Conservation (phyloP, 164 flowering plant species). For the Stephania yunnanensis region DNA sequence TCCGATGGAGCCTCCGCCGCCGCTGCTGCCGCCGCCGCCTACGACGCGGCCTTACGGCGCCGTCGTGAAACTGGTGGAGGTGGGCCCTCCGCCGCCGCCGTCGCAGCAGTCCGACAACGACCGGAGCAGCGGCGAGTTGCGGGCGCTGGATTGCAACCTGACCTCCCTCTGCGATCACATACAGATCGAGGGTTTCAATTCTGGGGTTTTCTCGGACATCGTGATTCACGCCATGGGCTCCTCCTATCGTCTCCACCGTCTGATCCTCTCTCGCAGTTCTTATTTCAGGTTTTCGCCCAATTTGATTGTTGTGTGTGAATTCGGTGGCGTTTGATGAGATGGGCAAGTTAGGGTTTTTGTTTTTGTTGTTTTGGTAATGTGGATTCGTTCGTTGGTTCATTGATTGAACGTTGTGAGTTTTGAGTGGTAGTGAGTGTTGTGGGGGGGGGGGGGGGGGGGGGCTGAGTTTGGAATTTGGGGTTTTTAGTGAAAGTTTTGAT, state of each 20-base stretch:
- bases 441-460: neutral
- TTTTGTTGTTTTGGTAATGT: neutral
- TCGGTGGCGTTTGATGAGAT: no score
- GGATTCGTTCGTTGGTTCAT: neutral
- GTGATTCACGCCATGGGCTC: constrained; percentile 80
- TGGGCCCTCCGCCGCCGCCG: constrained; percentile 7
- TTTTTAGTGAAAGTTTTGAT: no score
- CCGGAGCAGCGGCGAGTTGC: constrained; percentile 48
- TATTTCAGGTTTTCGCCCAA: constrained; percentile 66
- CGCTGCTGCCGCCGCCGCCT: constrained; percentile 7
- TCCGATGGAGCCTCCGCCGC: constrained; percentile 2
- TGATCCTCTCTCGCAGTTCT: constrained; percentile 92
- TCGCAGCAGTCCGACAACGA: constrained; percentile 49
- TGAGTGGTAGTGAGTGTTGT: neutral
- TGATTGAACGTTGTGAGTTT: neutral
- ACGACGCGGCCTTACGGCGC: constrained; percentile 26
- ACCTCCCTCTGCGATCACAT: constrained; percentile 87
- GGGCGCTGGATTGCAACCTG: constrained; percentile 73
- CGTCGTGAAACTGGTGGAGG: constrained; percentile 24
- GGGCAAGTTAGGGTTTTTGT: no score
- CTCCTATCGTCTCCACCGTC: constrained; percentile 87
- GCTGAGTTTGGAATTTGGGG: neutral
- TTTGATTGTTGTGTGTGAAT: neutral
- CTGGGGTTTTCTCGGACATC: constrained; percentile 83
- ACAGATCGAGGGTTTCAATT: constrained; percentile 73